Conservation (phyloP, 2,329 filamentous ascomycete species). For the Botrytis squamosa region DNA sequence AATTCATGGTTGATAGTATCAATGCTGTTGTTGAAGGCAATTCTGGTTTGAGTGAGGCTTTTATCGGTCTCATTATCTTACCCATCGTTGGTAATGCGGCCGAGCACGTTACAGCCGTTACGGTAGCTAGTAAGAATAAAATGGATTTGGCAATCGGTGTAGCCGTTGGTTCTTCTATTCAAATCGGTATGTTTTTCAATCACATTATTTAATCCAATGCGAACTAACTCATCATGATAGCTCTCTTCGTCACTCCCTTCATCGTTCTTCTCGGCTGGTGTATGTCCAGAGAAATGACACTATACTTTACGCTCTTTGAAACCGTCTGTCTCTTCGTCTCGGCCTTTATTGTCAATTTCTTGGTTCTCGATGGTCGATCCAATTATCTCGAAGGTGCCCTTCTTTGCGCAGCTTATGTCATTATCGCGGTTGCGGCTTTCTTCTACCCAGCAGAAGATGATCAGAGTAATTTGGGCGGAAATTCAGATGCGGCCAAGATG, state of each 20-base stretch:
- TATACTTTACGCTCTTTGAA: slow-evolving; percentile 88
- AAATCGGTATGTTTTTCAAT: slow-evolving; percentile 52
- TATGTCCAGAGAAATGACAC: slow-evolving; percentile 65
- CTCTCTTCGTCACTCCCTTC: slow-evolving; percentile 67
- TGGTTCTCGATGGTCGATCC: slow-evolving; percentile 80
- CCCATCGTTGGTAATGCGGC: slow-evolving; percentile 73
- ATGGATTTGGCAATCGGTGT: slow-evolving; percentile 75
- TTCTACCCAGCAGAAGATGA: slow-evolving; percentile 59
- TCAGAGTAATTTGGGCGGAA: slow-evolving; percentile 44
- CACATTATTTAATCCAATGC: background rate
- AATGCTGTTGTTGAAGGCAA: slow-evolving; percentile 58
- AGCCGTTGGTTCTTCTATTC: slow-evolving; percentile 68
- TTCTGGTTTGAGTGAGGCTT: slow-evolving; percentile 58
- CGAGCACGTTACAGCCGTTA: slow-evolving; percentile 70
- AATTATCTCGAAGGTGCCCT: slow-evolving; percentile 83
- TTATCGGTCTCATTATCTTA: slow-evolving; percentile 70
- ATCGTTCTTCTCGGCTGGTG: slow-evolving; percentile 72
- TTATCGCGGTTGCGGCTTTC: slow-evolving; percentile 65
- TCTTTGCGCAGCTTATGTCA: slow-evolving; percentile 65
- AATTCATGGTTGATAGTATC: slow-evolving; percentile 69
- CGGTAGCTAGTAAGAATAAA: slow-evolving; percentile 71
- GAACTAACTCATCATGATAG: slow-evolving; percentile 30
- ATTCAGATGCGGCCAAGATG: slow-evolving; percentile 33
- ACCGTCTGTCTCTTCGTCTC: slow-evolving; percentile 83
- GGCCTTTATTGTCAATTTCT: slow-evolving; percentile 82